These are phyloP conservation scores for Hyphodiscus hymeniophilus DNA, from an alignment of 495 filamentous ascomycete genomes.

Conservation along the genomic window DNA sequence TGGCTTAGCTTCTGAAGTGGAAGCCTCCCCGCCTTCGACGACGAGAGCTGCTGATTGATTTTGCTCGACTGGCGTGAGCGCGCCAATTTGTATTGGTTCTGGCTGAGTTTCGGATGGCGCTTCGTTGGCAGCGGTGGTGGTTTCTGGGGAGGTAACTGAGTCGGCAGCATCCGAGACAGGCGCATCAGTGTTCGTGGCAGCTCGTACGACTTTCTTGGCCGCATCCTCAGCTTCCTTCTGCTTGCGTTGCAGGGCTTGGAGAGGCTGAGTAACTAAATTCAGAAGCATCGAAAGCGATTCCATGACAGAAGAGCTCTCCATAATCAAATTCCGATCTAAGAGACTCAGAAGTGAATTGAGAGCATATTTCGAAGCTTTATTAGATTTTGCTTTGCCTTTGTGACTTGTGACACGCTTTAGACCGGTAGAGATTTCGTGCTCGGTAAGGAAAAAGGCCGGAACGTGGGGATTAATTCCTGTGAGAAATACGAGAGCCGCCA, in stretches of 20 bases:
- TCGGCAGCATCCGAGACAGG: constrained; percentile 15
- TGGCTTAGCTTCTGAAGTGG: constrained; percentile 40
- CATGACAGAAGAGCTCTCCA: constrained; percentile 93
- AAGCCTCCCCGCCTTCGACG: constrained; percentile 29
- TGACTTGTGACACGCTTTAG: constrained; percentile 70
- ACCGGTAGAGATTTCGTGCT: constrained; percentile 70
- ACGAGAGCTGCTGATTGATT: constrained; percentile 5
- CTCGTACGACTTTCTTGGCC: constrained; percentile 51
- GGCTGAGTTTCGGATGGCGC: constrained; percentile 7
- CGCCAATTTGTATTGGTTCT: constrained; percentile 13
- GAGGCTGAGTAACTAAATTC: constrained; percentile 78
- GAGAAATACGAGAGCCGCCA: constrained; percentile 71
- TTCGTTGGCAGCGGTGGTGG: constrained; percentile 15
- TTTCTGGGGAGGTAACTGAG: constrained; percentile 17
- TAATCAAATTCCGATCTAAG: constrained; percentile 83
- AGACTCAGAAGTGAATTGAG: constrained; percentile 84
- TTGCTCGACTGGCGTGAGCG: constrained; percentile 5
- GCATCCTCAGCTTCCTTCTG: constrained; percentile 54
- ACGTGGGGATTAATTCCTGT: constrained; percentile 77
- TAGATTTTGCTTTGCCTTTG: constrained; percentile 79
- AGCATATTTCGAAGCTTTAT: constrained; percentile 77
- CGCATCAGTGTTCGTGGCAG: constrained; percentile 39
- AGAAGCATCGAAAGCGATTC: constrained; percentile 82
- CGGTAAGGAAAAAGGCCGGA: constrained; percentile 87
- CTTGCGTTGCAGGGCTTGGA: constrained; percentile 73